These are phyloP conservation scores for Bacterosira constricta DNA, from an alignment of 108 stramenopile species.

Conservation along the genomic window DNA sequence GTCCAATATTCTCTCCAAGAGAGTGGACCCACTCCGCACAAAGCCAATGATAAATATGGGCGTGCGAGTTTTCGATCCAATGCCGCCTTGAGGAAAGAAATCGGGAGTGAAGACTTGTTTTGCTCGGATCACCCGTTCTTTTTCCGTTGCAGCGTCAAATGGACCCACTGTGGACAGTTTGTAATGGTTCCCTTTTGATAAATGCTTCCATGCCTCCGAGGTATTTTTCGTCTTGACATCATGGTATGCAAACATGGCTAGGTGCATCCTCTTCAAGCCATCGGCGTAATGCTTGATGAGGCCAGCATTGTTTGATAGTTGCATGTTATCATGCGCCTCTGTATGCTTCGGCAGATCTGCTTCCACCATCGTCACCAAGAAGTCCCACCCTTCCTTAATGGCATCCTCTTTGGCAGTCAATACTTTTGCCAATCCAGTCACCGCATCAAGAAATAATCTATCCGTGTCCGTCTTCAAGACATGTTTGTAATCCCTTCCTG, in stretches of 20 bases:
- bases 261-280: constrained; percentile 68
- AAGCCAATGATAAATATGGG: constrained; percentile 92
- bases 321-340: constrained; percentile 11
- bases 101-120: constrained; percentile 67
- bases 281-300: constrained; percentile 43
- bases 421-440: constrained; percentile 69
- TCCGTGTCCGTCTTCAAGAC: constrained; percentile 60
- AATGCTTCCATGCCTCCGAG: constrained; percentile 67
- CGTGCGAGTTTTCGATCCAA: constrained; percentile 59
- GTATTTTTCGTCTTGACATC: constrained; percentile 76
- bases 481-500: constrained; percentile 57
- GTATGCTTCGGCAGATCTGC: constrained; percentile 44
- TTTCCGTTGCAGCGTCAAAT: constrained; percentile 58
- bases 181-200: constrained; percentile 61
- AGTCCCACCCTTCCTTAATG: constrained; percentile 62
- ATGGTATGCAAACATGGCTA: constrained; percentile 78
- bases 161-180: constrained; percentile 68
- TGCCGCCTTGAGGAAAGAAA: constrained; percentile 65
- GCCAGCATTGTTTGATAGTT: constrained; percentile 5
- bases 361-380: constrained; percentile 42
- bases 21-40: constrained; percentile 83
- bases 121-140: constrained; percentile 52
- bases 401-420: constrained; percentile 70
- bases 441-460: constrained; percentile 59
- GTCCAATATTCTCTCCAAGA: constrained; percentile 85